These are phyloP conservation scores for Suillus variegatus DNA, from an alignment of 768 basidiomycete genomes.

Conservation along the genomic window DNA sequence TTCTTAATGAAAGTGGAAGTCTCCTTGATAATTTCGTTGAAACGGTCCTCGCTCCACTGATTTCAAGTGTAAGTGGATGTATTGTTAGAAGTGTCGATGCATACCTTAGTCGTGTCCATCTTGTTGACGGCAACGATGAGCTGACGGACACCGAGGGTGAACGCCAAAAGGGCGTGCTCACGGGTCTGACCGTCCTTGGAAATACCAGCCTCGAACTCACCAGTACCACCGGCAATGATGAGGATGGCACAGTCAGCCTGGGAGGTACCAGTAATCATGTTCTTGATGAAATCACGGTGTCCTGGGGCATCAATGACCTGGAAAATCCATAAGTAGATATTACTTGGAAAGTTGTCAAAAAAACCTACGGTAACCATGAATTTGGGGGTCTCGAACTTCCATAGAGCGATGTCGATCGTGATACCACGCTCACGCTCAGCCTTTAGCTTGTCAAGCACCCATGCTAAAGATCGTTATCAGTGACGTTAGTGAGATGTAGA, in stretches of 20 bases:
- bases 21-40: conserved; percentile 99
- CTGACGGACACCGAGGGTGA: conserved; percentile 99
- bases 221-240: conserved; percentile 98
- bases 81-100: not conserved
- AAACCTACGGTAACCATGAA: conserved; percentile 84
- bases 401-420: conserved; percentile 99
- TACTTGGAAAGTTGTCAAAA: not conserved
- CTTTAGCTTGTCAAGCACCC: conserved; percentile 99
- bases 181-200: conserved; percentile 99
- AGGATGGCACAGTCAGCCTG: conserved; percentile 99
- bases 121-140: conserved; percentile 99
- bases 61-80: conserved; percentile 9
- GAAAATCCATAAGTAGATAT: conserved; percentile 15
- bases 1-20: conserved; percentile 98
- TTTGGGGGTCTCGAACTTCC: conserved; percentile 99
- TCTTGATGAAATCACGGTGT: conserved; percentile 99
- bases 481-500: conserved; percentile 17
- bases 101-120: conserved; percentile 99
- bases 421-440: conserved; percentile 99
- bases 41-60: conserved; percentile 98
- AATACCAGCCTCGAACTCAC: conserved; percentile 99
- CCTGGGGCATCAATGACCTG: conserved; percentile 99
- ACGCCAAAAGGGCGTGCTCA: conserved; percentile 99
- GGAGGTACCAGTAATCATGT: conserved; percentile 99
- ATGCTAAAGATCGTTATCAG: conserved; percentile 59